These are phyloP conservation scores for Taiozyma sp. DNA, from an alignment of 1,139 yeast genomes.

Conservation along the genomic window DNA sequence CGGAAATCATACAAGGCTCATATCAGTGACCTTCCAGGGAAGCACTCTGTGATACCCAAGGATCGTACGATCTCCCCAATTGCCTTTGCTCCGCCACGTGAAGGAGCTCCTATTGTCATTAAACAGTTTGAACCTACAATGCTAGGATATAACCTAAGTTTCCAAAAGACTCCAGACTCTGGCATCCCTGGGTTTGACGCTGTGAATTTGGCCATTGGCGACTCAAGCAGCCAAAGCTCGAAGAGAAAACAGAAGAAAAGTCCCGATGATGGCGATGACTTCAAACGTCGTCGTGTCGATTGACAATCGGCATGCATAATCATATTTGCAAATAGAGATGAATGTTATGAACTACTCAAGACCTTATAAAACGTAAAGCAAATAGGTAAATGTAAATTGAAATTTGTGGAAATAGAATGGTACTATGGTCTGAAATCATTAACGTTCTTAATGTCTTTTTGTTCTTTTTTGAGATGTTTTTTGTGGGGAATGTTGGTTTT, in stretches of 20 bases:
- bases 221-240: conserved; percentile 27
- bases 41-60: conserved; percentile 55
- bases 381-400: not conserved
- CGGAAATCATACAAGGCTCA: conserved; percentile 94
- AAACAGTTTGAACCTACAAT: conserved; percentile 46
- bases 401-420: not conserved
- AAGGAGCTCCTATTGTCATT: conserved; percentile 30
- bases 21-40: conserved; percentile 81
- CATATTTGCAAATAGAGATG: not conserved
- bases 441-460: not conserved
- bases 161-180: conserved; percentile 63
- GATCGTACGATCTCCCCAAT: conserved; percentile 51
- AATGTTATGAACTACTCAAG: not conserved
- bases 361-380: not conserved
- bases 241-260: conserved; percentile 22
- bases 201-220: conserved; percentile 61
- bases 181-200: conserved; percentile 82
- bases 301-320: not conserved
- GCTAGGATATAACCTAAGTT: conserved; percentile 48
- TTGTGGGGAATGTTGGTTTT: not conserved
- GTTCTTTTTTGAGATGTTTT: not conserved
- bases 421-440: not conserved
- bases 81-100: conserved; percentile 43
- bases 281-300: conserved; percentile 24
- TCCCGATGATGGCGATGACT: conserved; percentile 14